Evolutionary conservation across 768 basidiomycete genomes (phyloP).

Genomic region (Leucocoprinus sp.): DNA sequence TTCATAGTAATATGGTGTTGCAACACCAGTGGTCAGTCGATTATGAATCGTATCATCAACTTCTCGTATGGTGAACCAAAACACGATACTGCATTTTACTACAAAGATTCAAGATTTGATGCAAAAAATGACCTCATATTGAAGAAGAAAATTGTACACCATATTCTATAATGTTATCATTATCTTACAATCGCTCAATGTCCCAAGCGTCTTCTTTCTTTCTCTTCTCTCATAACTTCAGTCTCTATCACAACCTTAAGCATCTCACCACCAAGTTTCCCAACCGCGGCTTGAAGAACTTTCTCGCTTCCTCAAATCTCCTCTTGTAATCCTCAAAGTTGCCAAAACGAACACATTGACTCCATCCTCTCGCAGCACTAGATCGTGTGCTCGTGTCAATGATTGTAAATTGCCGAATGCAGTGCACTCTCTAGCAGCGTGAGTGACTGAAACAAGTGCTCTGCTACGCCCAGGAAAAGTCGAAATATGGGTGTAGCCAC

Average conservation of each 20-base stretch:
- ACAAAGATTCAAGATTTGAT: too few relatives aligned
- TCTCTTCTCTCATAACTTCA: slow-evolving; percentile 31
- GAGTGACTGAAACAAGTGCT: slow-evolving; percentile 80
- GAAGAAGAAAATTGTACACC: too few relatives aligned
- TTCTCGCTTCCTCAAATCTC: slow-evolving; percentile 71
- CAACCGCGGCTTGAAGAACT: slow-evolving; percentile 83
- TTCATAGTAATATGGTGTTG: too few relatives aligned
- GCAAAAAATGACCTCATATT: too few relatives aligned
- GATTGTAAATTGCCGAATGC: slow-evolving; percentile 65
- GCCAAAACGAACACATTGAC: slow-evolving; percentile 89
- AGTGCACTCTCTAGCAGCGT: slow-evolving; percentile 61
- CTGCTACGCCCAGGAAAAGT: slow-evolving; percentile 94
- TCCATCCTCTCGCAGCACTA: slow-evolving; percentile 93
- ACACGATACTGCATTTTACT: too few relatives aligned
- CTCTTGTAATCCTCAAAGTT: slow-evolving; percentile 81
- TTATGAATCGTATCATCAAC: too few relatives aligned
- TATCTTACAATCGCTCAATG: too few relatives aligned
- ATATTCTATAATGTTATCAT: too few relatives aligned
- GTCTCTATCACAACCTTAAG: slow-evolving; percentile 78
- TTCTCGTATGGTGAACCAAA: too few relatives aligned
- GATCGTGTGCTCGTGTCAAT: slow-evolving; percentile 80
- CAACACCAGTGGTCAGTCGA: too few relatives aligned
- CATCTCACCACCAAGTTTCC: slow-evolving; percentile 78
- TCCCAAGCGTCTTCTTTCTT: slow-evolving; percentile 5
- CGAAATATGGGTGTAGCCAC: slow-evolving; percentile 96